Base-by-base conservation (phyloP, 1,139 yeast genomes). In the Scheffersomyces segobiensis region DNA sequence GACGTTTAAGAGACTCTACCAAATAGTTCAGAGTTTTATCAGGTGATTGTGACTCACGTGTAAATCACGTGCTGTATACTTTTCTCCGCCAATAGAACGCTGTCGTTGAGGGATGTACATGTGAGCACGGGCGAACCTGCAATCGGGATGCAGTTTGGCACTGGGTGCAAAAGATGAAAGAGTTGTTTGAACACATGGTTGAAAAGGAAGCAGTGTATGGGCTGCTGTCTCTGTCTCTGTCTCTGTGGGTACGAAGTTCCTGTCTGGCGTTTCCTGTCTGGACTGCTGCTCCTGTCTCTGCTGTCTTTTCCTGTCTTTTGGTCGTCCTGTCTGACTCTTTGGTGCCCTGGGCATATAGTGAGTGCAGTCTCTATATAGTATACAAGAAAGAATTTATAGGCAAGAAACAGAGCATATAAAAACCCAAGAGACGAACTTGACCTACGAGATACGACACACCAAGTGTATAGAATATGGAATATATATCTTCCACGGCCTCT, bases 61-160 rank as follows among this genome's bases (percentile, higher is more conserved):
- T 17, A 24, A 7, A 32, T 32, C 42, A 32, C 17, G 42, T 32
- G 42, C n/a, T 32, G 12, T 5, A 14, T 4, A 2, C 42, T 32
- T 14, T 14, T 12, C 42, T 32, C 42, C 14, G 17, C 17, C 19
- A 46, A 39, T 10, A 18, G 32, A 12, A 22, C 14, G 49, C 32
- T 22, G 46, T 39, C 46, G 46, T n/a, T 52, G 19, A 50, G 52
- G 48, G n/a, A 6, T 22, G 42, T 54, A 53, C 39, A 55, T 20
- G 19, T 10, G 19, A 18, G 50, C 49, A 19, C 24, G 51, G 12
- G 49, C 12, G n/a, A 50, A 17, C 20, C 32, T 32, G 53, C 24
- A 21, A 47, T 24, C 20, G 39, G 42, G 20, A 22, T 24, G 32
- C 32, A 22, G 52, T 18, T 32, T 46, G 46, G 52, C 14, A 46